Evolutionary conservation across 805 yeast species (phyloP).

Genomic region (Candida mattraensis): DNA sequence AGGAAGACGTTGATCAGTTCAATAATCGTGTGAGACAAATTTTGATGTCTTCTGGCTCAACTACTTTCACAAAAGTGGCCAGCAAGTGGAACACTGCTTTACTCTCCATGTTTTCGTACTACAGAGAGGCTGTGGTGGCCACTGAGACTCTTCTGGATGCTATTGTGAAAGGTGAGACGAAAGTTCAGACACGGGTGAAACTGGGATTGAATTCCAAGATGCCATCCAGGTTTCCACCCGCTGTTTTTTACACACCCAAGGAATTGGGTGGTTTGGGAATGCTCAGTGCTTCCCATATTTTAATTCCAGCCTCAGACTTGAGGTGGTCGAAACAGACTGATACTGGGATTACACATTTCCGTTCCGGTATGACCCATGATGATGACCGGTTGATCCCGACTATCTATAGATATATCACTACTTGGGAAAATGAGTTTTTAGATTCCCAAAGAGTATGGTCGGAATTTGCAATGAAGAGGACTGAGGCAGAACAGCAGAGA

Average conservation of each 20-base stretch:
- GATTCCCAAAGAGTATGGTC: constrained; percentile 98
- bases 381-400: constrained; percentile 88
- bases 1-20: constrained; percentile 76
- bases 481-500: constrained; percentile 81
- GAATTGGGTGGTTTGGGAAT: constrained; percentile 97
- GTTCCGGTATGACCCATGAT: constrained; percentile 86
- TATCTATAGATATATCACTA: constrained; percentile 83
- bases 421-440: constrained; percentile 95
- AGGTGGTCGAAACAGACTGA: constrained; percentile 93
- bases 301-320: constrained; percentile 91
- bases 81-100: constrained; percentile 95
- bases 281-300: constrained; percentile 94
- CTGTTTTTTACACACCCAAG: constrained; percentile 96
- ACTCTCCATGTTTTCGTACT: constrained; percentile 82
- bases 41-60: constrained; percentile 92
- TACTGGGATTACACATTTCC: constrained; percentile 89
- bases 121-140: constrained; percentile 87
- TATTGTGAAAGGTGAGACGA: constrained; percentile 87
- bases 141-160: constrained; percentile 77
- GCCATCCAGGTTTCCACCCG: constrained; percentile 99
- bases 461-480: constrained; percentile 87
- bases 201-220: constrained; percentile 94
- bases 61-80: constrained; percentile 92
- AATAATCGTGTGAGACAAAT: constrained; percentile 84
- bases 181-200: constrained; percentile 90